Evolutionary conservation across 805 yeast species (phyloP).

Genomic region (Yarrowia alimentaria): DNA sequence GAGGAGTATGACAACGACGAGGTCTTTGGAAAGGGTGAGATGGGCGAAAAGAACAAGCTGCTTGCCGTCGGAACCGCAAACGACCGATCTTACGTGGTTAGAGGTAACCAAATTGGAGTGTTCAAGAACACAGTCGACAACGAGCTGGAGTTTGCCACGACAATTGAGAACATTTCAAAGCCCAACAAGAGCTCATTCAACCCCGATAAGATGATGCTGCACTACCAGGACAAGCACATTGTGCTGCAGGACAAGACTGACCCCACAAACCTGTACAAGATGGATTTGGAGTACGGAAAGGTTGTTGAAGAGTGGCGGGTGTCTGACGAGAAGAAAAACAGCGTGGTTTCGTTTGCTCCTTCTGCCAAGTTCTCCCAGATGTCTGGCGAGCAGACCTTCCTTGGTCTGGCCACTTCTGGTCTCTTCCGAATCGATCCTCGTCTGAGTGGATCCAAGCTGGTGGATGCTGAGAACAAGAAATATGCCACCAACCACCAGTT

Average conservation of each 20-base stretch:
- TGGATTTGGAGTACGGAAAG: constrained; percentile 79
- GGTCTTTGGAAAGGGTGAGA: constrained; percentile 38
- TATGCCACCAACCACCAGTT: constrained; percentile 59
- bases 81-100: constrained; percentile 72
- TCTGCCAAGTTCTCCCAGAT: constrained; percentile 70
- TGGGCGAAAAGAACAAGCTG: constrained; percentile 51
- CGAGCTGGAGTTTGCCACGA: constrained; percentile 60
- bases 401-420: constrained; percentile 65
- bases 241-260: constrained; percentile 57
- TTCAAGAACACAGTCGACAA: constrained; percentile 57
- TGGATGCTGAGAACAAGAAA: constrained; percentile 52
- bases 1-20: constrained; percentile 39
- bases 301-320: constrained; percentile 85
- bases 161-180: constrained; percentile 59
- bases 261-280: constrained; percentile 52
- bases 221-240: constrained; percentile 67
- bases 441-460: constrained; percentile 56
- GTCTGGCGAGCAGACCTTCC: constrained; percentile 68
- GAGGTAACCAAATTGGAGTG: constrained; percentile 79
- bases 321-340: constrained; percentile 42
- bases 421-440: constrained; percentile 82
- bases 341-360: constrained; percentile 61
- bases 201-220: constrained; percentile 72
- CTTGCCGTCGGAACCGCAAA: constrained; percentile 69
- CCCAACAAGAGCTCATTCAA: constrained; percentile 50